Base-by-base conservation (phyloP, 129 eudicot genomes). In the Artemisia tridentata region DNA sequence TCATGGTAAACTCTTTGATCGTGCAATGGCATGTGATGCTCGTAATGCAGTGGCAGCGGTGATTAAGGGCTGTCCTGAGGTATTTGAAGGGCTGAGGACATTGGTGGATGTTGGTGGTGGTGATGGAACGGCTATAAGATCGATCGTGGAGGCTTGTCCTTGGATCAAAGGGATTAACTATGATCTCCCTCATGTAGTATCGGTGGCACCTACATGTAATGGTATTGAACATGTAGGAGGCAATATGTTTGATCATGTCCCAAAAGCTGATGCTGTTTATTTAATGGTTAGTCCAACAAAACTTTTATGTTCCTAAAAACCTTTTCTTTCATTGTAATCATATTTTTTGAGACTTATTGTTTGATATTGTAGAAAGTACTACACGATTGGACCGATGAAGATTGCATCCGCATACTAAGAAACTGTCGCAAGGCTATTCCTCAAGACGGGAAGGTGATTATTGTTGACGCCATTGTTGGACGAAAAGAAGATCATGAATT, bases 91-190 rank as follows among this genome's bases (percentile, higher is more conserved):
- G 55, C 13, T 90, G n/a, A 59, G 41, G 9, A 64, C 86, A 0
- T 51, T 90, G 80, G 87, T 90, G 41, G 91, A 90, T 67, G 95
- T 90, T 15, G 95, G 95, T n/a, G 97, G 97, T 7, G 91, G 91
- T 15, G 75, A 84, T 75, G 95, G 95, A 14, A 87, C 91, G 27
- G 59, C 84, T 46, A 47, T 83, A 12, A 21, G 75, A 0, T 11
- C 52, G 17, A 59, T 90, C 50, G 78, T 85, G 20, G 69, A 79
- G 78, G 80, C 80, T 4, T 90, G 72, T 78, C 91, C 97, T 13
- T 79, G 87, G 87, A 75, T 90, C 53, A 80, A 74, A 7, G 95
- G 91, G 72, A 85, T 81, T 25, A 85, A 83, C 57, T 85, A 78
- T n/a, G 91, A 90, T 83, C 83, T 90, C 27, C 87, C 91, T 68